Evolutionary conservation across 257 asterid species (phyloP).

Genomic region (Linaria vulgaris): DNA sequence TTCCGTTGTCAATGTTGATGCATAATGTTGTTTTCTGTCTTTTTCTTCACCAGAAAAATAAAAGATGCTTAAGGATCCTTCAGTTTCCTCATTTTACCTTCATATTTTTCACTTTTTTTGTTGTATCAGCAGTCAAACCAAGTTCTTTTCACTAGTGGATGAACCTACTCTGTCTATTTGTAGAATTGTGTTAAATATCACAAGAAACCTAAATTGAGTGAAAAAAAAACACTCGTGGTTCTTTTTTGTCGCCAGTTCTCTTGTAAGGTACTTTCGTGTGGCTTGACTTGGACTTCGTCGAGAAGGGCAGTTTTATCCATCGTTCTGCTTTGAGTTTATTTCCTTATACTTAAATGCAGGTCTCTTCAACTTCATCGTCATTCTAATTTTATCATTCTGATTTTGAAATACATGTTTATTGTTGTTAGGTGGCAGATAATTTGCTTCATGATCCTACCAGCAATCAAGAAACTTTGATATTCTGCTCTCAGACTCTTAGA

Average conservation of each 20-base stretch:
- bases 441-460: slow-evolving; percentile 89
- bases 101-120: not conserved
- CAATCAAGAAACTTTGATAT: slow-evolving; percentile 88
- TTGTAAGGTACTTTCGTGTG: slow-evolving; percentile 7
- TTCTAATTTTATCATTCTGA: no score
- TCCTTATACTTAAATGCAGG: not conserved
- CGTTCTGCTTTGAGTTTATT: not conserved
- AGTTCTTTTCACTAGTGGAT: slow-evolving; percentile 2
- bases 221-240: slow-evolving; percentile 3
- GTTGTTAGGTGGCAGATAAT: slow-evolving; percentile 93
- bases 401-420: slow-evolving; percentile 25
- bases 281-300: slow-evolving; percentile 6
- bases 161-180: not conserved
- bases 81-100: not conserved
- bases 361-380: slow-evolving; percentile 14
- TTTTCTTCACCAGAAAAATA: slow-evolving; percentile 1
- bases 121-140: not conserved
- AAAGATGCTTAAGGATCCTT: not conserved
- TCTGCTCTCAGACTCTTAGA: slow-evolving; percentile 97
- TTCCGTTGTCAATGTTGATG: slow-evolving; percentile 2
- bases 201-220: not conserved
- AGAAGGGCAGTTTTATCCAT: slow-evolving; percentile 7
- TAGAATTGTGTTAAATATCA: slow-evolving; percentile 10
- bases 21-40: slow-evolving; percentile 4
- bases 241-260: slow-evolving; percentile 16